Base-by-base conservation (phyloP, 495 filamentous ascomycete species). In the Penicillium paradoxum region DNA sequence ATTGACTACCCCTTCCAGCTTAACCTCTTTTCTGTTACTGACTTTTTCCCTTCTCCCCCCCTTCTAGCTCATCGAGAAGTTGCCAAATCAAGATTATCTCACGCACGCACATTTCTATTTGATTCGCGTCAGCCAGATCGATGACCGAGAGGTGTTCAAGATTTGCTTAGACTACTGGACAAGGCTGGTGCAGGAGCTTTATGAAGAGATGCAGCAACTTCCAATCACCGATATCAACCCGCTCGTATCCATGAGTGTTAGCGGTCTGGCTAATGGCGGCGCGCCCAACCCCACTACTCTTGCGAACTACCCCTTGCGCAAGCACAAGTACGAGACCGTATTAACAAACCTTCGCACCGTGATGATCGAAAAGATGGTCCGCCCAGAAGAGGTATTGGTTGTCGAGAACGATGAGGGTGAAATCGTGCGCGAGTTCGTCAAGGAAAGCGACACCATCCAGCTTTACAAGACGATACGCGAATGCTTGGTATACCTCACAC, bases 341-440 rank as follows among this genome's bases (percentile, higher is more conserved):
- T 75, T 99, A 17, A 90, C 91, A 8, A 96, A 96, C 65, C 78
- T 99, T 41, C 85, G 93, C 51, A 86, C 89, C 36, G 93, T 99
- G 37, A 99, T 99, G 93, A 97, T 99, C 56, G 93, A 99, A 75
- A 95, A 96, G 73, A 97, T 99, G 93, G 93, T 97, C 24, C 79
- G 90, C 32, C 93, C 93, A 6, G 93, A 99, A 72, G 95, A 97
- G 73, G 95, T 99, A n/a, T 69, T 99, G 54, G 91, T 99, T 62
- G 95, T 99, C 6, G 93, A 99, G 70, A 99, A 99, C 66, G 93
- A 99, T 56, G 93, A 99, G 70, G 93, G 95, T 39, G 93, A 99
- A 67, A 97, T 99, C 55, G 95, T 99, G 18, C 88, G 93, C 48
- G 93, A 97, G 69, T 97, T 99, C 56, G 92, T 99, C 54, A 99